Base-by-base conservation (phyloP, 352 stramenopile species). In the Blastocystis sp. region DNA sequence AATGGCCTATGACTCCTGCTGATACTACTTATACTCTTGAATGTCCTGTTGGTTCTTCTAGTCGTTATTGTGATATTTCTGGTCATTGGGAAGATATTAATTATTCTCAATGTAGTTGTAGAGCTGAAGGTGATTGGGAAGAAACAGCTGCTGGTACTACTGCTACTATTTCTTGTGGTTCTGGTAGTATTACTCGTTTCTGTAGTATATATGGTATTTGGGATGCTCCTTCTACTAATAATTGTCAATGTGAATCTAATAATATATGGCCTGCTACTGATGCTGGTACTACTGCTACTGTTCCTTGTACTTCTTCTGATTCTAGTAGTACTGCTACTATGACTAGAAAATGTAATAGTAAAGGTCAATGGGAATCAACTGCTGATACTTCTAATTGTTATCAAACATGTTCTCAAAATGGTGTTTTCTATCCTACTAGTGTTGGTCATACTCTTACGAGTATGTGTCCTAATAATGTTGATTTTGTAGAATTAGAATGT, bases 11-110 rank as follows among this genome's bases (percentile, higher is more conserved):
- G 16, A 62, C 52, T 2, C 39, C 32, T 18, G 39, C 52, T 19
- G 52, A 42, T 13, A 45, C 9, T 24, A 37, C 21, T 30, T 42
- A 40, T 7, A 37, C 10, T 13, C 39, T 27, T 11, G 31, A 2
- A 19, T 62, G 52, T n/a, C 52, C 52, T 18, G 13, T 27, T 3
- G 52, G 52, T 18, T 10, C 30, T 23, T 24, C 32, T 10, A 27
- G 28, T 30, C 52, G 52, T 0, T 62, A 49, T 34, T 62, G 52
- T 31, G 40, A 25, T 5, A 42, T 42, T 13, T 10, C 25, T 7
- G 52, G 52, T n/a, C 30, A 24, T 10, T 62, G 52, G 52, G 52
- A 18, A 13, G 52, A 62, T 13, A 42, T 62, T 27, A 48, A 62
- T 21, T 7, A 31, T 11, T 33, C 35, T 7, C 9, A 28, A 19